phyloP scores from a whole-genome alignment of 495 filamentous ascomycete genomes.

The Jackrogersella multiformis region DNA sequence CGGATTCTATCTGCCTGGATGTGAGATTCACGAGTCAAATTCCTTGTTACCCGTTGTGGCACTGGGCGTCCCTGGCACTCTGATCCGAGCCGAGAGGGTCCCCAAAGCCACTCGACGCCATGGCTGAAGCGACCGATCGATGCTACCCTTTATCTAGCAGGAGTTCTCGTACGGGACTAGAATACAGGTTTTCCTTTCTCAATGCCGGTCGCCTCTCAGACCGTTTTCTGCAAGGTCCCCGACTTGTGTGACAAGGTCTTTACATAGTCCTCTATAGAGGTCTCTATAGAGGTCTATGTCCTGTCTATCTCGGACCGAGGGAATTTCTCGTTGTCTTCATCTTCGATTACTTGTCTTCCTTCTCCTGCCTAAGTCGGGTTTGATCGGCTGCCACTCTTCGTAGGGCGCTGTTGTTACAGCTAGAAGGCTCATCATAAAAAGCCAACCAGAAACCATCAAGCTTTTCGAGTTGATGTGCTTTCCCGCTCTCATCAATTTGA shows the following conservation, averaged over 20 bases:
- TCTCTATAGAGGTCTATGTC: not conserved
- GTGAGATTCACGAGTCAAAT: conserved; percentile 30
- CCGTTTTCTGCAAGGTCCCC: conserved; percentile 43
- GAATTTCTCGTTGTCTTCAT: not conserved
- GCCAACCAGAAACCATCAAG: conserved; percentile 16
- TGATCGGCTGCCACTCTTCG: conserved; percentile 1
- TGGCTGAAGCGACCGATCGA: conserved; percentile 26
- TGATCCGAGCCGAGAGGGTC: conserved; percentile 22
- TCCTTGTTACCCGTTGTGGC: conserved; percentile 16
- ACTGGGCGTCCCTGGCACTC: conserved; percentile 27
- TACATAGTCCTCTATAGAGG: not conserved
- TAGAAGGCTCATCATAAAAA: conserved; percentile 15
- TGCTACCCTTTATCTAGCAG: conserved; percentile 38
- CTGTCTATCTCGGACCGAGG: conserved; percentile 16
- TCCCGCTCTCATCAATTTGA: conserved; percentile 41
- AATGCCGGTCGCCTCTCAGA: conserved; percentile 35
- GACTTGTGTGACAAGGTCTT: conserved; percentile 26
- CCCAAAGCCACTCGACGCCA: conserved; percentile 23
- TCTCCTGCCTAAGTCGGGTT: conserved; percentile 13
- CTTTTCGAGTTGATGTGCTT: conserved; percentile 36
- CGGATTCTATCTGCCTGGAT: conserved; percentile 14
- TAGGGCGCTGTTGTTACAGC: conserved; percentile 2
- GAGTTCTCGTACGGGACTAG: conserved; percentile 34
- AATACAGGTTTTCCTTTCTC: conserved; percentile 30
- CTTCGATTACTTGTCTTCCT: not conserved